Percentiles rank a stretch among this genome's conserved stretches.
Conservation (phyloP, 1,284 basidiomycete genomes). For the Ganoderma sp. region DNA sequence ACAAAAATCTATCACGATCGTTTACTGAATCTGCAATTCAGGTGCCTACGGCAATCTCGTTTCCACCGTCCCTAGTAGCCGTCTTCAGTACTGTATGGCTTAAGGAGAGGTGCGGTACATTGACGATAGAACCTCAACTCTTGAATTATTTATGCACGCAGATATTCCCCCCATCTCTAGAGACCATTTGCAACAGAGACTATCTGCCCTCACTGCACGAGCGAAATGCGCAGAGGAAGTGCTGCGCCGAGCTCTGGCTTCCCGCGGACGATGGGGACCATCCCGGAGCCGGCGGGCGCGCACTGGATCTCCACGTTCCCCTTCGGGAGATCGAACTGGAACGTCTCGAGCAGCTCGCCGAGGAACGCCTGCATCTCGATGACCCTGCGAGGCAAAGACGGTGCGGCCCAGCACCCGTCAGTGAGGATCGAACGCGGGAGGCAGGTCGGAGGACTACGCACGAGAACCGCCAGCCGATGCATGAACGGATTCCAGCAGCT, state of each 20-base stretch:
- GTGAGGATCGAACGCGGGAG: neutral
- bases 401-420: too few species aligned
- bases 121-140: too few species aligned
- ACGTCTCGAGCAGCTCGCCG: constrained; percentile 35
- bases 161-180: too few species aligned
- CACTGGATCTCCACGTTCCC: constrained; percentile 43
- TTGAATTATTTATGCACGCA: too few species aligned
- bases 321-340: constrained; percentile 41
- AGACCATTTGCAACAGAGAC: too few species aligned
- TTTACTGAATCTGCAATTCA: too few species aligned
- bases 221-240: constrained; percentile 22
- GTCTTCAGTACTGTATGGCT: too few species aligned
- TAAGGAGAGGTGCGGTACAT: too few species aligned
- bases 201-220: constrained; percentile 2
- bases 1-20: too few species aligned
- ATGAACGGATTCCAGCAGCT: constrained; percentile 40
- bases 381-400: constrained; percentile 30
- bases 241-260: constrained; percentile 45
- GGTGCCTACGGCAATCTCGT: too few species aligned
- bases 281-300: constrained; percentile 47
- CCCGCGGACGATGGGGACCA: constrained; percentile 51
- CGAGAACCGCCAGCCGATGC: constrained; percentile 46
- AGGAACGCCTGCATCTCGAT: constrained; percentile 38
- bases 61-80: too few species aligned
- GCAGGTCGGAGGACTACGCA: constrained; percentile 28